Percentiles rank a stretch among this genome's conserved stretches.
Conservation (phyloP, 179 eudicot species). For the Carnegiea gigantea region DNA sequence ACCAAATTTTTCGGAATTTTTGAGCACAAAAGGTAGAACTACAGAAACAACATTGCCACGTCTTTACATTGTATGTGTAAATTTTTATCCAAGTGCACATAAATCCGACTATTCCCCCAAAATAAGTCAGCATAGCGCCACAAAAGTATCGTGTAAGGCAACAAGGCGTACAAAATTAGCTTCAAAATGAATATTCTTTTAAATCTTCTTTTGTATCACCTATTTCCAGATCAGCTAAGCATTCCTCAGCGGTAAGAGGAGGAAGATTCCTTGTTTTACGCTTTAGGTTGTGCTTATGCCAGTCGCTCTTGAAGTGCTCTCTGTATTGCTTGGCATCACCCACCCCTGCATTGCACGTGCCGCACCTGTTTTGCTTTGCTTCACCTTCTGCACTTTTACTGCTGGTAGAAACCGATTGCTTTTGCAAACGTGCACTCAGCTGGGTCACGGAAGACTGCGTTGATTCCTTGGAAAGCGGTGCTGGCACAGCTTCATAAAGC, state of each 20-base stretch:
- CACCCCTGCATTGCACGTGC: conserved; percentile 73
- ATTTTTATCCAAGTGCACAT: not conserved
- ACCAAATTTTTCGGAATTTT: no score
- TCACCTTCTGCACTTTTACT: conserved; percentile 34
- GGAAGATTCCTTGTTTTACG: conserved; percentile 82
- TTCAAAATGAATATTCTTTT: conserved; percentile 81
- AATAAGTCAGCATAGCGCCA: not conserved
- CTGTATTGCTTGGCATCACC: conserved; percentile 87
- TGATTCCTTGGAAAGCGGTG: conserved; percentile 34
- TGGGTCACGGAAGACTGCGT: conserved; percentile 37
- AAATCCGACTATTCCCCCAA: not conserved
- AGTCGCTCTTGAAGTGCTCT: conserved; percentile 94
- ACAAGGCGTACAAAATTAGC: not conserved
- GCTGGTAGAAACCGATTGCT: conserved; percentile 47
- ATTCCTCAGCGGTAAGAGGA: conserved; percentile 83
- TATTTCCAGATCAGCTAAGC: conserved; percentile 65
- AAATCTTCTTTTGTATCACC: conserved; percentile 62
- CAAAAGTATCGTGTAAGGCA: not conserved
- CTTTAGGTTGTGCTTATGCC: conserved; percentile 90
- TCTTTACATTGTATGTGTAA: not conserved
- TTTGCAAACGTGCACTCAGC: conserved; percentile 56
- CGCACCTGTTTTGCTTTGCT: conserved; percentile 73
- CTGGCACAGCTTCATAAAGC: conserved; percentile 43
- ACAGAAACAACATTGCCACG: not conserved
- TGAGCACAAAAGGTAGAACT: not conserved